Conservation (phyloP, 2,329 filamentous ascomycete genomes). For the Colletotrichum sp. region DNA sequence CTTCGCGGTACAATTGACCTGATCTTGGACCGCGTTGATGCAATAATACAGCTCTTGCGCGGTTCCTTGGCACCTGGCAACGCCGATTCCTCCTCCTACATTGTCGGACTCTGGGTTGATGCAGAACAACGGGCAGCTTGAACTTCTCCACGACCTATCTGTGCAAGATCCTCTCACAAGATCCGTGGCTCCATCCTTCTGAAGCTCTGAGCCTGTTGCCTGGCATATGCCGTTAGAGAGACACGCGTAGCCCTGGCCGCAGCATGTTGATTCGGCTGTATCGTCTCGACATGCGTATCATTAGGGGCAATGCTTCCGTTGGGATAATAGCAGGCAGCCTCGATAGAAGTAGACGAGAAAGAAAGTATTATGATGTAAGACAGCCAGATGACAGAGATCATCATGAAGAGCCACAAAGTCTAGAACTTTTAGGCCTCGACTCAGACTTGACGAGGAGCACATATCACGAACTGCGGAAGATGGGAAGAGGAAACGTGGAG, state of each 20-base stretch:
- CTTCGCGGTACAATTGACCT: background rate
- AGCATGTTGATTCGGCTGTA: slow-evolving; percentile 32
- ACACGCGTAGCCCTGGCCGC: slow-evolving; percentile 39
- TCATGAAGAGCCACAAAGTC: background rate
- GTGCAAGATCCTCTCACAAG: slow-evolving; percentile 39
- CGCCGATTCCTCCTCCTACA: slow-evolving; percentile 24
- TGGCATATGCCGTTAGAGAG: slow-evolving; percentile 36
- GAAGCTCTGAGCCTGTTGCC: slow-evolving; percentile 27
- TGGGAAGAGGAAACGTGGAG: fast-evolving
- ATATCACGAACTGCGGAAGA: fast-evolving
- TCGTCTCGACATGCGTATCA: slow-evolving; percentile 31
- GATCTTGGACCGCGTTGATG: slow-evolving; percentile 18
- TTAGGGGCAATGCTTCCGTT: slow-evolving; percentile 29
- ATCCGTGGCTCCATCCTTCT: slow-evolving; percentile 22
- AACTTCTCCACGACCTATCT: slow-evolving; percentile 32
- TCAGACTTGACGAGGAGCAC: fast-evolving
- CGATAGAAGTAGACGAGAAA: background rate
- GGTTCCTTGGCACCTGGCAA: slow-evolving; percentile 17
- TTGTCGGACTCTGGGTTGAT: slow-evolving; percentile 26
- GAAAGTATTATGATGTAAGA: background rate
- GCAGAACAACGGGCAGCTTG: slow-evolving; percentile 36
- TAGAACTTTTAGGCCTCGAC: background rate
- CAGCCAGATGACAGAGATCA: fast-evolving
- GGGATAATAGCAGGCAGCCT: slow-evolving; percentile 32
- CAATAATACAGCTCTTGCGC: slow-evolving; percentile 27